phyloP scores from a whole-genome alignment of 768 basidiomycete genomes.

The Pisolithus orientalis region DNA sequence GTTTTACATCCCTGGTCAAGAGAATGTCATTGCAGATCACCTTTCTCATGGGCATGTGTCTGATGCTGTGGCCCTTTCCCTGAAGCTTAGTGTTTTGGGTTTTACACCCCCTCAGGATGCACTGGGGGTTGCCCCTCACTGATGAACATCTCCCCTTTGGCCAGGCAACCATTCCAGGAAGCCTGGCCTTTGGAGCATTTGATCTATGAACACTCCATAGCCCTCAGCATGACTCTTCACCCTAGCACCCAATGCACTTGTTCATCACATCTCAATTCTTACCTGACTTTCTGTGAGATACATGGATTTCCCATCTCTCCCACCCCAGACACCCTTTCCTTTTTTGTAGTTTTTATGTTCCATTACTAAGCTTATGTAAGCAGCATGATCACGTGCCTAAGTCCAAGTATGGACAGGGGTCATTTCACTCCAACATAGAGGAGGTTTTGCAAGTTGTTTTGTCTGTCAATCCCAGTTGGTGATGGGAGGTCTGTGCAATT shows the following conservation, averaged over 20 bases:
- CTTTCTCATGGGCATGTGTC: constrained; percentile 15
- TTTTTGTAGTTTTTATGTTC: constrained; percentile 8
- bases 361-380: too few relatives aligned
- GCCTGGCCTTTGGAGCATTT: not conserved
- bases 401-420: too few relatives aligned
- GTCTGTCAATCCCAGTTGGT: too few relatives aligned
- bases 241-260: not conserved
- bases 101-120: constrained; percentile 22
- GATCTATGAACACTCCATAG: not conserved
- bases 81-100: not conserved
- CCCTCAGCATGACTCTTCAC: not conserved
- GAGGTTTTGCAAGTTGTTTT: too few relatives aligned
- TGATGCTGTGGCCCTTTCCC: constrained; percentile 5
- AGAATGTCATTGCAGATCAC: constrained; percentile 22
- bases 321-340: constrained; percentile 14
- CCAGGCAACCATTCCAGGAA: not conserved
- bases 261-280: constrained; percentile 24
- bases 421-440: too few relatives aligned
- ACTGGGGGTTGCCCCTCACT: constrained; percentile 20
- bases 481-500: too few relatives aligned
- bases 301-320: constrained; percentile 27
- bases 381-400: too few relatives aligned
- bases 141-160: not conserved
- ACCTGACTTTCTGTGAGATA: constrained; percentile 21
- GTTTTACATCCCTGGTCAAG: constrained; percentile 16